These are phyloP conservation scores for Neonectria coccinea DNA, from an alignment of 2,329 filamentous ascomycete species.

Conservation along the genomic window DNA sequence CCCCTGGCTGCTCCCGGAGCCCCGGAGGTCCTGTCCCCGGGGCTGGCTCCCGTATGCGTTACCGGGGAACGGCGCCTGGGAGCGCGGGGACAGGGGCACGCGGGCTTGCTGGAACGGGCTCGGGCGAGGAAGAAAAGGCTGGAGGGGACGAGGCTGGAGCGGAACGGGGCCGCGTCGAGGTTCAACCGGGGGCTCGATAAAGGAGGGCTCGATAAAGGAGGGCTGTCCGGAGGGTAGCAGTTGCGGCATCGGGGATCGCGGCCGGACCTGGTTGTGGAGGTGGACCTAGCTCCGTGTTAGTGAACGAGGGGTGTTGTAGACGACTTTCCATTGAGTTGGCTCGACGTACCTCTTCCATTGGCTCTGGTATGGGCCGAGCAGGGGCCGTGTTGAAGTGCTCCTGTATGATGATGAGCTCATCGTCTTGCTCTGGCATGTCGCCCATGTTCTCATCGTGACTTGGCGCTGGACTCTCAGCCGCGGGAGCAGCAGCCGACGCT, in stretches of 20 bases:
- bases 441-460: conserved; percentile 4
- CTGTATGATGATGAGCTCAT: not conserved
- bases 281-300: conserved; percentile 2
- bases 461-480: not conserved
- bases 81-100: too few species aligned
- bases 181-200: not conserved
- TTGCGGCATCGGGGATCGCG: not conserved
- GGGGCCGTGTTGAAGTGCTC: not conserved
- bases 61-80: not conserved
- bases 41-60: not conserved
- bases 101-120: not conserved
- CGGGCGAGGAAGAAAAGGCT: not conserved
- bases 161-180: not conserved
- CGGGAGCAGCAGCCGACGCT: not conserved
- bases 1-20: not conserved
- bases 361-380: too few species aligned
- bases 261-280: not conserved
- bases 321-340: not conserved
- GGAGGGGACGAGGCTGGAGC: not conserved
- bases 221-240: not conserved
- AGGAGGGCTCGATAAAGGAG: not conserved
- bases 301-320: not conserved
- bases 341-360: conserved; percentile 2
- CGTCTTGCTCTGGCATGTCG: not conserved
- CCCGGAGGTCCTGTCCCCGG: not conserved